Base-by-base conservation (phyloP, 192 early-diverging fungal species). In the Mortierella hygrophila region DNA sequence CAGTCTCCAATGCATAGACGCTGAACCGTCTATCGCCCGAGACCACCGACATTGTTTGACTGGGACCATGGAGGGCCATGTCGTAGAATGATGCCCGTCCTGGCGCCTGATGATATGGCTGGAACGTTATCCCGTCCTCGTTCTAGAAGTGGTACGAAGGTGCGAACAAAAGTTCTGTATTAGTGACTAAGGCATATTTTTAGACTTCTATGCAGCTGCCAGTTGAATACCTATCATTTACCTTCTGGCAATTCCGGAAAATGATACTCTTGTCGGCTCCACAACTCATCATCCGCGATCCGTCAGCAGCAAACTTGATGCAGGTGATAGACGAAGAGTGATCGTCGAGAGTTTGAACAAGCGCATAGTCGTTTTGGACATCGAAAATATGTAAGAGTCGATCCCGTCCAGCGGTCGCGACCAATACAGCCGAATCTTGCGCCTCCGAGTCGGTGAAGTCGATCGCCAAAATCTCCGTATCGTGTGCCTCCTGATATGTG, bases 221-320 rank as follows among this genome's bases (percentile, higher is more conserved):
- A 29, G 29, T 55, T 18, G 1, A 42, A 20, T 23, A 63, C 35
- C 9, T 35, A 23, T 63, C 7, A 47, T 69, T 70, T 70, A 88
- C 85, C 75, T 85, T 82, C 23, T 68, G 75, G 32, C 70, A 74
- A 68, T 79, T 83, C 41, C 96, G 90, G 72, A 97, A 97, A 8
- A 95, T 93, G 8, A 97, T 84, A 29, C 95, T 94, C 88, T 97
- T 97, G 78, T 97, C 96, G 13, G 95, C 95, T 13, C 91, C 94
- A 82, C 94, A 96, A 72, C 94, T 97, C 55, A 97, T 90, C 41
- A 97, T 88, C 37, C 89, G 91, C 29, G 83, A 88, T 21, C 95
- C 96, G 71, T 89, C 82, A 63, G 90, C 89, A 9, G 92, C 88
- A 79, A 97, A 97, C 70, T 89, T 89, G 52, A 97, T 92, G 32